phyloP scores from a whole-genome alignment of 1,139 yeast genomes.

The Hansenula anomala region DNA sequence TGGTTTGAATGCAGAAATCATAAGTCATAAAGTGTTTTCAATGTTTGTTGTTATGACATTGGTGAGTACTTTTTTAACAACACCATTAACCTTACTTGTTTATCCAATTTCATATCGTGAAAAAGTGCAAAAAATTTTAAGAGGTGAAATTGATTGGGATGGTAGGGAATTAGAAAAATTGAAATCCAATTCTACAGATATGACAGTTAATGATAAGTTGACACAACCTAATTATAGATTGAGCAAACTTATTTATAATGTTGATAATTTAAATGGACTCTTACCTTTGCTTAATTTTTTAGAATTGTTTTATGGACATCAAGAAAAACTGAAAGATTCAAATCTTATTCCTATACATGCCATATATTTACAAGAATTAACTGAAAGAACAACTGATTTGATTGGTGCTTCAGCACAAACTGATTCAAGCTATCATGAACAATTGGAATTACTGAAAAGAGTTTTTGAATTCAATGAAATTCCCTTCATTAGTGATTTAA shows the following conservation, averaged over 20 bases:
- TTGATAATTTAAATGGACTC: conserved; percentile 20
- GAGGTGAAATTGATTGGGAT: conserved; percentile 39
- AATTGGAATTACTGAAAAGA: conserved; percentile 16
- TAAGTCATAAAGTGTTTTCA: conserved; percentile 59
- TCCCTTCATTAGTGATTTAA: conserved; percentile 19
- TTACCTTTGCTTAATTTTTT: conserved; percentile 27
- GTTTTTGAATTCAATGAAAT: conserved; percentile 20
- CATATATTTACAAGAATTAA: conserved; percentile 51
- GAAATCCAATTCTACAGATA: conserved; percentile 8
- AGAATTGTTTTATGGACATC: conserved; percentile 26
- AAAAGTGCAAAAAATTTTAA: conserved; percentile 32
- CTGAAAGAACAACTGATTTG: conserved; percentile 64
- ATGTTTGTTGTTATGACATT: conserved; percentile 83
- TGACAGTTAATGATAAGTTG: conserved; percentile 9
- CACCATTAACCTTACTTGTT: conserved; percentile 58
- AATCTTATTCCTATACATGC: conserved; percentile 37
- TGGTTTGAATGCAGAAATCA: conserved; percentile 67
- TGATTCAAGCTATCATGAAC: conserved; percentile 30
- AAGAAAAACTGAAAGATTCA: conserved; percentile 2
- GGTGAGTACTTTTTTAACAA: conserved; percentile 67
- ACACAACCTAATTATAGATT: conserved; percentile 15
- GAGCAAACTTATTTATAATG: conserved; percentile 24
- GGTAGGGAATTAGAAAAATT: conserved; percentile 22
- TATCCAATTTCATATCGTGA: conserved; percentile 62
- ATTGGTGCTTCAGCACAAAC: conserved; percentile 53